Percentiles rank a stretch among this genome's conserved stretches.
phyloP scores from a whole-genome alignment of 108 stramenopile species.

The Bacterosira constricta region DNA sequence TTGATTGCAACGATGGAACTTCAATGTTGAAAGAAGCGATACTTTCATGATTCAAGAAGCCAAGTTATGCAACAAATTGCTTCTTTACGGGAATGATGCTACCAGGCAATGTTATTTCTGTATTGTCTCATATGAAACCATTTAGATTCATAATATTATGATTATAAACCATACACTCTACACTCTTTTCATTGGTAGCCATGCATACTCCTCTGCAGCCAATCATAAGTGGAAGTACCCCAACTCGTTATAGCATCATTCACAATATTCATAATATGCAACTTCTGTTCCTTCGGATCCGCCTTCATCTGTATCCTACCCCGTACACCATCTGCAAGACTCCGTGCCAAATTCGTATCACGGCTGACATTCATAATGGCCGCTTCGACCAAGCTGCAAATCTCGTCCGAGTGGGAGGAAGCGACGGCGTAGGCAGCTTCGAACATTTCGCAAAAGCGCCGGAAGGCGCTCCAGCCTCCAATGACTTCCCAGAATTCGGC shows the following conservation, averaged over 20 bases:
- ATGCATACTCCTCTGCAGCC: conserved; percentile 91
- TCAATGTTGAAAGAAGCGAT: no score
- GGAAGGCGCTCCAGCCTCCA: conserved; percentile 89
- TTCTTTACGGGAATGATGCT: neutral
- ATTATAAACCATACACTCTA: neutral
- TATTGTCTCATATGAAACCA: neutral
- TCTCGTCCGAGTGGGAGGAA: conserved; percentile 74
- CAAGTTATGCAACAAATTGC: no score
- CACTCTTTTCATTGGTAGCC: conserved; percentile 77
- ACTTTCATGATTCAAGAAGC: no score
- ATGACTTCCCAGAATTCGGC: conserved; percentile 90
- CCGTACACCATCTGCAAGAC: conserved; percentile 71
- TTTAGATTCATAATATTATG: neutral
- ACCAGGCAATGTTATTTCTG: neutral
- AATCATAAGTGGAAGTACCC: conserved; percentile 88
- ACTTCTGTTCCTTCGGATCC: conserved; percentile 69
- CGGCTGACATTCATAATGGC: conserved; percentile 77
- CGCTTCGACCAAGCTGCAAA: conserved; percentile 76
- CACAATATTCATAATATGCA: conserved; percentile 84
- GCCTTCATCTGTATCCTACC: conserved; percentile 77
- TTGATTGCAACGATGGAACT: no score
- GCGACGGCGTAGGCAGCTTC: conserved; percentile 84
- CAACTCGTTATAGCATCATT: conserved; percentile 83
- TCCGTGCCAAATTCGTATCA: conserved; percentile 61
- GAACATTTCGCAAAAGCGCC: conserved; percentile 86